Conservation (phyloP, 108 stramenopile genomes). For the Chaetoceros tenuissimus region DNA sequence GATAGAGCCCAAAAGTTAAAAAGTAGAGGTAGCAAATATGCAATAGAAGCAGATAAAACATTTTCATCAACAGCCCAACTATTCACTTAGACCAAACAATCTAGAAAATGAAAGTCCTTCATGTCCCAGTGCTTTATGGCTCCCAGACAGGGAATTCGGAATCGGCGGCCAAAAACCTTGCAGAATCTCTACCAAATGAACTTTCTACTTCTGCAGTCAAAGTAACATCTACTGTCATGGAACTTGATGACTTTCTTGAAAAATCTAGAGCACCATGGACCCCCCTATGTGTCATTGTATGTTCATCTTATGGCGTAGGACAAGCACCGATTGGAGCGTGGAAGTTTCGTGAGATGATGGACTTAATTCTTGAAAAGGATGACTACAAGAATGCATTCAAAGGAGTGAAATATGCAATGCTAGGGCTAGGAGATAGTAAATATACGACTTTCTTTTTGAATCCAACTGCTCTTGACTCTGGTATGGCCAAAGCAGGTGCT, state of each 20-base stretch:
- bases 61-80: too few relatives aligned
- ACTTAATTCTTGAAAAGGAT: conserved; percentile 26
- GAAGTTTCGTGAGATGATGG: conserved; percentile 67
- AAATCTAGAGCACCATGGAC: conserved; percentile 46
- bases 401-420: conserved; percentile 36
- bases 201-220: conserved; percentile 10
- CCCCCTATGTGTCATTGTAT: conserved; percentile 55
- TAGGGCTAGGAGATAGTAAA: conserved; percentile 53
- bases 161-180: conserved; percentile 47
- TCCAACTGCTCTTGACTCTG: conserved; percentile 54
- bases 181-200: conserved; percentile 16
- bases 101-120: not conserved
- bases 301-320: conserved; percentile 72
- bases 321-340: conserved; percentile 72
- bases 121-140: conserved; percentile 66
- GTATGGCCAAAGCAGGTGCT: conserved; percentile 48
- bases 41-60: too few relatives aligned
- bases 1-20: too few relatives aligned
- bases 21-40: too few relatives aligned
- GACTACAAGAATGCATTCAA: conserved; percentile 13
- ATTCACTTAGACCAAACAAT: too few relatives aligned
- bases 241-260: conserved; percentile 81
- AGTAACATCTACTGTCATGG: conserved; percentile 37
- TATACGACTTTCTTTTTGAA: conserved; percentile 61
- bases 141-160: conserved; percentile 57